phyloP scores from a whole-genome alignment of 768 basidiomycete species.

The Boletus tomentosulus region DNA sequence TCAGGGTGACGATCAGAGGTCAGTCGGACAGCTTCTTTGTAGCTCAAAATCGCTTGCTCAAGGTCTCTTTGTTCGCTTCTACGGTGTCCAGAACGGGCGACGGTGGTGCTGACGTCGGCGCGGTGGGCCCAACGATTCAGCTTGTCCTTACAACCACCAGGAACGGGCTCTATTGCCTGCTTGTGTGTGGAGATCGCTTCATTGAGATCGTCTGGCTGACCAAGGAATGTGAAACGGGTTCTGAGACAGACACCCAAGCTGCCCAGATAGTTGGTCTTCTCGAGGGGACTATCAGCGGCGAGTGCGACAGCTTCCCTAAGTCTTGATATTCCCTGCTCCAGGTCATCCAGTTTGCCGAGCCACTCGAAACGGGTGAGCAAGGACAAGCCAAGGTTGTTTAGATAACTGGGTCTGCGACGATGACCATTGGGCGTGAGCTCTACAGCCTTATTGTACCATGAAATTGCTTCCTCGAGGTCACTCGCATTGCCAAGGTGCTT shows the following conservation, averaged over 20 bases:
- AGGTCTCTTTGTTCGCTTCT: neutral
- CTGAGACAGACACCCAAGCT: neutral
- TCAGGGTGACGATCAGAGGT: neutral
- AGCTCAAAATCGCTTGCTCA: neutral
- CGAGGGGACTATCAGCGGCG: neutral
- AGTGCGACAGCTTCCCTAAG: neutral
- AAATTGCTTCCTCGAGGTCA: neutral
- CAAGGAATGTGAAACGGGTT: neutral
- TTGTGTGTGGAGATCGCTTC: neutral
- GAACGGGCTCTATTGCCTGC: neutral
- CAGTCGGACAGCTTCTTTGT: neutral
- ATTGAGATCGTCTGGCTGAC: neutral
- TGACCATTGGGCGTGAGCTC: neutral
- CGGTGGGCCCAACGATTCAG: neutral
- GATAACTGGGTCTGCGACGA: neutral
- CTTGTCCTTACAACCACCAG: neutral
- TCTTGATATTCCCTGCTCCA: neutral
- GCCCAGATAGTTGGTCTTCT: neutral
- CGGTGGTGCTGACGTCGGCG: neutral
- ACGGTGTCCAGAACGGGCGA: too few relatives aligned
- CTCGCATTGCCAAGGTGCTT: neutral
- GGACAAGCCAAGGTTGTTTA: neutral
- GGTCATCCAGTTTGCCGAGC: neutral
- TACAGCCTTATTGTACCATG: neutral
- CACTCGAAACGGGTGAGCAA: neutral